Conservation (phyloP, 2,329 filamentous ascomycete genomes). For the Parafenestella ontariensis region DNA sequence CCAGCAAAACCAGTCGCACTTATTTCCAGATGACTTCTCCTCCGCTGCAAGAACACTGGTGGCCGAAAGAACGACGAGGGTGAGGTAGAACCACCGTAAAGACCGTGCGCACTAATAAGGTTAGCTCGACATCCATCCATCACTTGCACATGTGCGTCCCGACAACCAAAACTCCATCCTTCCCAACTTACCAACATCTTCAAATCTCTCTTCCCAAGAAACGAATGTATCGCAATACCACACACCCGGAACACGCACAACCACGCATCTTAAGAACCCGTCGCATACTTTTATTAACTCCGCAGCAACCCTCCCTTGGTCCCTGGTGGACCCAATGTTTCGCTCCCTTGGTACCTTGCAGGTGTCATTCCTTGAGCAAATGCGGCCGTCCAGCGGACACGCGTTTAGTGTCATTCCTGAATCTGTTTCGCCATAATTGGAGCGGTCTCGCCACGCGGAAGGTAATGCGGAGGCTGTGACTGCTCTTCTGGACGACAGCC, state of each 20-base stretch:
- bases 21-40: background rate
- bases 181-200: slow-evolving; percentile 16
- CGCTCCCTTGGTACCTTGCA: slow-evolving; percentile 16
- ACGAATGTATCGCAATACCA: slow-evolving; percentile 1
- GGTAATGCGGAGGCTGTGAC: slow-evolving; percentile 8
- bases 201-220: slow-evolving; percentile 1
- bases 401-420: slow-evolving; percentile 17
- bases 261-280: background rate
- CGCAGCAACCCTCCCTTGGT: slow-evolving; percentile 9
- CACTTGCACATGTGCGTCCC: background rate
- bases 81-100: slow-evolving; percentile 16
- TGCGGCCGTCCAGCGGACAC: slow-evolving; percentile 5
- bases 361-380: slow-evolving; percentile 16
- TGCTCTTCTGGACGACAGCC: slow-evolving; percentile 3
- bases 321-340: background rate
- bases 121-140: background rate
- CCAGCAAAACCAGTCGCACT: background rate
- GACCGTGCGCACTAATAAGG: slow-evolving; percentile 16
- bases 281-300: slow-evolving; percentile 5
- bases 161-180: background rate
- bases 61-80: slow-evolving; percentile 8
- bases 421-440: slow-evolving; percentile 12
- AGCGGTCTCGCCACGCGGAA: slow-evolving; percentile 12
- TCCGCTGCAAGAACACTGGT: background rate
- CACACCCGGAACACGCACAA: background rate